Base-by-base conservation (phyloP, 179 eudicot species). In the Beta macrorhiza region DNA sequence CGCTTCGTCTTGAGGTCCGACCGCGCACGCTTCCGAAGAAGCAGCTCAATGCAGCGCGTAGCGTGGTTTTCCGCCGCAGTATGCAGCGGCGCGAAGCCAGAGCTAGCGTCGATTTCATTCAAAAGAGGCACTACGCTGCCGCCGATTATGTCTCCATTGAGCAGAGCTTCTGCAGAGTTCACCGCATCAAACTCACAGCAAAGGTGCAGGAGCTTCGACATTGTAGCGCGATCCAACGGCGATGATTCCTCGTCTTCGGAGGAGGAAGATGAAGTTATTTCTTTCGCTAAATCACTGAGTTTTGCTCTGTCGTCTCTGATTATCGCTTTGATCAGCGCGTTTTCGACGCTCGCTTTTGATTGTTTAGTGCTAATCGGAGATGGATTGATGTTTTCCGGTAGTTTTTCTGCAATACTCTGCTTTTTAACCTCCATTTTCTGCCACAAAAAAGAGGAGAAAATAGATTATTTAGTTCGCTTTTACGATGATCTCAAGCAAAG, bases 61-160 rank as follows among this genome's bases (percentile, higher is more conserved):
- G 87, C 20, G 74, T 84, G 84, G 45, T 81, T 75, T 81, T 81
- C 87, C 29, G 87, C 89, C 22, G 89, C 89, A 3, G 86, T 86
- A 76, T 86, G 89, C 67, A 86, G 79, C 16, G 89, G 89, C 62
- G 85, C 72, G 53, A 72, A 56, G 2, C 89, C 89, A 3, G 80
- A 72, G 25, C 58, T 2, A 0, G 14, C 74, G 56, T 86, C 89
- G 10, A 84, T 69, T 29, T 84, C 85, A 74, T 86, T 86, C 1
- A 82, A 49, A 9, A 83, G 16, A 32, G 89, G 87, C 4, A 84
- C 64, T 0, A 59, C 62, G 1, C 3, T 25, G 4, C 61, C 47
- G 8, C 79, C 74, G 17, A 64, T 58, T 3, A 84, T 52, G 17
- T 86, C 89, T 0, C 89, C 89, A 79, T 77, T 84, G 44, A 86